Base-by-base conservation (phyloP, 2,329 filamentous ascomycete genomes). In the Fusarium pininemorale region DNA sequence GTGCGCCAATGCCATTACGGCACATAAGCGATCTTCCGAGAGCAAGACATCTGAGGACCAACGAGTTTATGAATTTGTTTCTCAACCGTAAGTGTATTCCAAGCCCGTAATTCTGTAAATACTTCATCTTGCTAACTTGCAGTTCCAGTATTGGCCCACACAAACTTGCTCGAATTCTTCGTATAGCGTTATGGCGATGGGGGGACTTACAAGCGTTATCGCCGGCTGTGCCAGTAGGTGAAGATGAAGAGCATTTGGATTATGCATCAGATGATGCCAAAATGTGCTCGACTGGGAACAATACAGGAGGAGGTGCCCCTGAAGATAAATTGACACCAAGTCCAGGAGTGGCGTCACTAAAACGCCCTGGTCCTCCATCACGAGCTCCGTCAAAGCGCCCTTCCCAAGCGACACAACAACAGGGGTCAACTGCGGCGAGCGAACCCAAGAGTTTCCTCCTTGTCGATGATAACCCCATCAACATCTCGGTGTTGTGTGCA, bases 1-100 rank as follows among this genome's bases (percentile, higher is more conserved):
- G 14, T 84, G 82, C 47, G 73, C 75, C 10, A 80, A 80, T 61
- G 76, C 81, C 9, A 63, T 81, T 10, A 74, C 77, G 11, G 82
- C 81, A 3, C 79, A 81, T 45, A 71, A 70, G 15, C 56, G 67
- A 44, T 75, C 63, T 56, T 77, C 59, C n/a, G 73, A 69, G 7
- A 69, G 74, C 48, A 66, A 76, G 24, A 55, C 57, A 32, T 61
- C 58, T 15, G 70, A 69, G n/a, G 65, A 61, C 18, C 65, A 57
- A 22, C 75, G 74, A 14, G 74, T 82, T 4, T 78, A 82, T n/a
- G 83, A 84, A 58, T 83, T 82, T 57, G 79, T 83, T 35, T 82
- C 82, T 9, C 83, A 83, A 35, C 83, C 83, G 79, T 82, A 69
- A 76, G 82, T 80, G 22, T 11, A 3, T 15, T 6, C 6, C 15